Conservation (phyloP, 2,329 filamentous ascomycete species). For the Sclerotinia glacialis region DNA sequence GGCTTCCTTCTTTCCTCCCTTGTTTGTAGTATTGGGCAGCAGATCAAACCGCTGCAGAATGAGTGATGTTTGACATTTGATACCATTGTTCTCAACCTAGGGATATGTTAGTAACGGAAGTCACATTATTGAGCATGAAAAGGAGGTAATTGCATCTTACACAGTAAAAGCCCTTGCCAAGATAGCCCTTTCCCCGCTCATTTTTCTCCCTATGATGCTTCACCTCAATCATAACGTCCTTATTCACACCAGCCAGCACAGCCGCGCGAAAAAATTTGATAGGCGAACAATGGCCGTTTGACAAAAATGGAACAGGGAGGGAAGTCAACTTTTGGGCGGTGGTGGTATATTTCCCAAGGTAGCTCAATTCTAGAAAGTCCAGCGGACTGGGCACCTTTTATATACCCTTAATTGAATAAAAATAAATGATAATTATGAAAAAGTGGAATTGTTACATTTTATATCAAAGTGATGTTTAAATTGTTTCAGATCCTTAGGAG, state of each 20-base stretch:
- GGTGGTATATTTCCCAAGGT: too few relatives aligned
- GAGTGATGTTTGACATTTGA: too few relatives aligned
- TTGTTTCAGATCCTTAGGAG: too few relatives aligned
- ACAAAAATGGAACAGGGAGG: slow-evolving; percentile 34
- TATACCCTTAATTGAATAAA: too few relatives aligned
- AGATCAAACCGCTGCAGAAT: not conserved
- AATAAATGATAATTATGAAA: too few relatives aligned
- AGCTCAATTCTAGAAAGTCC: too few relatives aligned
- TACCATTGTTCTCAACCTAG: not conserved
- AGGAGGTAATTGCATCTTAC: not conserved
- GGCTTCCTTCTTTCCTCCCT: too few relatives aligned
- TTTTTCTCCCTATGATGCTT: slow-evolving; percentile 30
- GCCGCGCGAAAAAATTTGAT: slow-evolving; percentile 36
- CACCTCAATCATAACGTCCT: slow-evolving; percentile 30
- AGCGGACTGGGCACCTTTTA: too few relatives aligned
- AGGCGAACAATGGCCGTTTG: slow-evolving; percentile 30
- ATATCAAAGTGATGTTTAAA: too few relatives aligned
- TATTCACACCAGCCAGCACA: slow-evolving; percentile 36
- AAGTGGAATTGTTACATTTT: too few relatives aligned
- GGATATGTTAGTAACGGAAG: not conserved
- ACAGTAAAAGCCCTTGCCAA: not conserved
- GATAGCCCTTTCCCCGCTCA: slow-evolving; percentile 21
- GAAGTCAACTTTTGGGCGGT: too few relatives aligned
- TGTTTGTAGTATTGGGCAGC: too few relatives aligned
- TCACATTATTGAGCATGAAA: not conserved